These are phyloP conservation scores for Lipomyces kockii DNA, from an alignment of 805 yeast species.

Conservation along the genomic window DNA sequence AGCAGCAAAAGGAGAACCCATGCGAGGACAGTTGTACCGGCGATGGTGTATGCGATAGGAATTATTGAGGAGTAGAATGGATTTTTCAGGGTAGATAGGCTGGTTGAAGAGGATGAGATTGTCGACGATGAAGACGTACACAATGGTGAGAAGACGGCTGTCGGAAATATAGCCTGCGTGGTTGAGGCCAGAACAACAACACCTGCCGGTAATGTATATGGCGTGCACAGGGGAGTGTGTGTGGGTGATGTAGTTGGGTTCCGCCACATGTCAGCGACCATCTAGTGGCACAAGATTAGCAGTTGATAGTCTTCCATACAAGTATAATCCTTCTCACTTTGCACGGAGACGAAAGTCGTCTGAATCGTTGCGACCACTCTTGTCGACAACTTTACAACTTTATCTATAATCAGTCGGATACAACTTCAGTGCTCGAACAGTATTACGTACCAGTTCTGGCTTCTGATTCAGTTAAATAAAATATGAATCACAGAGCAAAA, in stretches of 20 bases:
- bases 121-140: conserved; percentile 18
- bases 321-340: not conserved
- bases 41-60: conserved; percentile 44
- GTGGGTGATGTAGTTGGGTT: conserved; percentile 29
- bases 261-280: conserved; percentile 31
- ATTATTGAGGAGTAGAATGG: conserved; percentile 45
- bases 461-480: not conserved
- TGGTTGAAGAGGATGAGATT: conserved; percentile 2
- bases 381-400: not conserved
- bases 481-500: not conserved
- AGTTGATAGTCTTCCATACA: not conserved
- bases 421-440: not conserved
- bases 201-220: conserved; percentile 35
- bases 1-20: conserved; percentile 73
- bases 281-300: not conserved
- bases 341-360: not conserved
- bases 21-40: conserved; percentile 50
- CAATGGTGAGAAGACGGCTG: conserved; percentile 31
- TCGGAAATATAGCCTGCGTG: conserved; percentile 24
- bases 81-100: conserved; percentile 22
- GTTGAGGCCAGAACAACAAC: conserved; percentile 26
- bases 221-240: conserved; percentile 25
- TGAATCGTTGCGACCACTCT: not conserved
- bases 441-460: not conserved
- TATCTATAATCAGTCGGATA: not conserved